Evolutionary conservation across 441 rosid species (phyloP).

Genomic region (Euphorbia celastroides): DNA sequence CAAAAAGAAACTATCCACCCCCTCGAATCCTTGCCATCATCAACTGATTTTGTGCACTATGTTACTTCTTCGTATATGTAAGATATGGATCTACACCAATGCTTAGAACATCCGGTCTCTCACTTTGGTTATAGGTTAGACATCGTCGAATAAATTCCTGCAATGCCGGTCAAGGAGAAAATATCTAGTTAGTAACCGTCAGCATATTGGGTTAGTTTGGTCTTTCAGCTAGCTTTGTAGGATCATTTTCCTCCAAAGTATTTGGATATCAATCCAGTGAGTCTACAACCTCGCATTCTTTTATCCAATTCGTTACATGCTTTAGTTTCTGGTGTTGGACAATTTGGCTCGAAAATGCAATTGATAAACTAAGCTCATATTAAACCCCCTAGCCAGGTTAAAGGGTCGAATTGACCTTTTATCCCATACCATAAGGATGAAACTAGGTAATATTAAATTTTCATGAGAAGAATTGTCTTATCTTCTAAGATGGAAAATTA

Average conservation of each 20-base stretch:
- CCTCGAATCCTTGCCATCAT: constrained; percentile 12
- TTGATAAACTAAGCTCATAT: neutral
- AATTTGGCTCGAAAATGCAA: neutral
- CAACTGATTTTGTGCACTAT: constrained; percentile 20
- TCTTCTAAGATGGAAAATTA: neutral
- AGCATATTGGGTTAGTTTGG: neutral
- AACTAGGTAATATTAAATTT: neutral
- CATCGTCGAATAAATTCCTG: constrained; percentile 93
- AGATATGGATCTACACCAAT: constrained; percentile 87
- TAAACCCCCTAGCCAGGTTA: neutral
- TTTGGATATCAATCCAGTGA: neutral
- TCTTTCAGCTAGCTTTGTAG: neutral
- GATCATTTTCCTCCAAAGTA: neutral
- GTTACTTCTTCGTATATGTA: constrained; percentile 64
- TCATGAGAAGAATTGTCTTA: neutral
- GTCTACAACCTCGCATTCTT: neutral
- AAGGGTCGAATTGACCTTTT: neutral
- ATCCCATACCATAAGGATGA: neutral
- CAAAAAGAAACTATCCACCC: constrained; percentile 20
- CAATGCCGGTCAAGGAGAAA: constrained; percentile 1
- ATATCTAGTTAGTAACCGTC: neutral
- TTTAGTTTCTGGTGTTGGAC: neutral
- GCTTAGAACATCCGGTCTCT: constrained; percentile 84
- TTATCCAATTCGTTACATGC: neutral
- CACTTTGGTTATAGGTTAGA: constrained; percentile 84